Evolutionary conservation across 345 rosid genomes (phyloP).

Genomic region (Leavenworthia alabamica): DNA sequence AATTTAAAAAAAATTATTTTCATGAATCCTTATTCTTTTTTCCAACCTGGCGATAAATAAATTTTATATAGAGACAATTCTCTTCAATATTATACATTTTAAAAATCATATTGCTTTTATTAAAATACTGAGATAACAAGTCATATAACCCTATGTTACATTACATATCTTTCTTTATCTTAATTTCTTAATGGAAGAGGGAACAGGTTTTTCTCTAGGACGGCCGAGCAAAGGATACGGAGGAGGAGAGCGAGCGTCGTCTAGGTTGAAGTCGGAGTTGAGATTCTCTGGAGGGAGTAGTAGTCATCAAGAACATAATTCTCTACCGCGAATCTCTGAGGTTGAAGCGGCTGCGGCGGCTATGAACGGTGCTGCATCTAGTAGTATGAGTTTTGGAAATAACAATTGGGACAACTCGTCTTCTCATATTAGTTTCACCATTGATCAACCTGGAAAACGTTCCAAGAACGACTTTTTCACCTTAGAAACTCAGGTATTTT

Average conservation of each 20-base stretch:
- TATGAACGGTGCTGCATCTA: conserved; percentile 33
- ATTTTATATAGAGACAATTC: conserved; percentile 21
- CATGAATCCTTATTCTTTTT: conserved; percentile 12
- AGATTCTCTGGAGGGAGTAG: conserved; percentile 52
- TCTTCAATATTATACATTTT: neutral
- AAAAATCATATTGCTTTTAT: neutral
- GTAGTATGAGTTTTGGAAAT: conserved; percentile 56
- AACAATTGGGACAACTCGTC: conserved; percentile 64
- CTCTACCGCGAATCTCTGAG: conserved; percentile 71
- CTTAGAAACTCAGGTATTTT: conserved; percentile 87
- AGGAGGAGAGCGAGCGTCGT: conserved; percentile 22
- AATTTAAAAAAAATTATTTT: conserved; percentile 25
- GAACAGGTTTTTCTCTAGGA: conserved; percentile 29
- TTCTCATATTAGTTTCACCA: conserved; percentile 60
- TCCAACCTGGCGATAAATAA: neutral
- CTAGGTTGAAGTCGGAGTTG: conserved; percentile 69
- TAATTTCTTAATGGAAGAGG: conserved; percentile 23
- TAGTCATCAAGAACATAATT: conserved; percentile 41
- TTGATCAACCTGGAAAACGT: conserved; percentile 49
- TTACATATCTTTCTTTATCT: conserved; percentile 15
- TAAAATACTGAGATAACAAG: conserved; percentile 11
- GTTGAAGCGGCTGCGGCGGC: conserved; percentile 41
- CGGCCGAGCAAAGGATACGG: conserved; percentile 20
- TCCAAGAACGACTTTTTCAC: conserved; percentile 51
- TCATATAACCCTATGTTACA: conserved; percentile 17